Base-by-base conservation (phyloP, 2,329 filamentous ascomycete genomes). In the Lachnellula occidentalis region DNA sequence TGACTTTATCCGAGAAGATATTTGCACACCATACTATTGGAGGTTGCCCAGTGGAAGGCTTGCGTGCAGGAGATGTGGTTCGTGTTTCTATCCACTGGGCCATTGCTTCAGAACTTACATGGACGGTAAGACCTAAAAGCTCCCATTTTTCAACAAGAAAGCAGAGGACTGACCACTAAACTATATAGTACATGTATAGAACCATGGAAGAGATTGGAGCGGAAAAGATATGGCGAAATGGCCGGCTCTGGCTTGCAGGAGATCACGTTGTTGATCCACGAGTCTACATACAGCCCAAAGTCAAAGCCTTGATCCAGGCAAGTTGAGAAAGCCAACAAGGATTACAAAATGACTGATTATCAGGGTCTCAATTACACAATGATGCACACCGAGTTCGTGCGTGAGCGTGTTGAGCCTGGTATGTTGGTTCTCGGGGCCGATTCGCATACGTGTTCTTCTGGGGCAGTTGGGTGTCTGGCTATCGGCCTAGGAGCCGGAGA, bases 181-280 rank as follows among this genome's bases (percentile, higher is more conserved):
- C 24, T 37, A 24, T 24, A 24, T 24, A 24, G 24, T 14, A n/a
- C 15, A 24, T 70, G 4, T 74, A 75, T 58, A 64, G 73, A 4
- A 50, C 63, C 3, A 60, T 78, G 7, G 72, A 73, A 3, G 58
- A 64, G 12, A 73, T 74, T 0, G 69, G 71, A n/a, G 39, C 17
- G 2, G 17, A 21, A 7, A 17, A n/a, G 3, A 73, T 76, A n/a
- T 77, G 71, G 55, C 73, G 76, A 8, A 79, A 78, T 50, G 75
- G 78, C 57, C 66, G 76, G 0, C 72, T 79, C 58, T 78, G 76
- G 76, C 68, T 79, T 5, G 76, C 75, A 0, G 72, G 72, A 2
- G 77, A 78, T 59, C 76, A 78, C 57, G 69, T 73, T 4, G 74
- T 78, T 4, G 74, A 78, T 50, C 76, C 76, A 2, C 67, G 73